Evolutionary conservation across 805 yeast genomes (phyloP).

Genomic region (Cyberlindnera suaveolens): DNA sequence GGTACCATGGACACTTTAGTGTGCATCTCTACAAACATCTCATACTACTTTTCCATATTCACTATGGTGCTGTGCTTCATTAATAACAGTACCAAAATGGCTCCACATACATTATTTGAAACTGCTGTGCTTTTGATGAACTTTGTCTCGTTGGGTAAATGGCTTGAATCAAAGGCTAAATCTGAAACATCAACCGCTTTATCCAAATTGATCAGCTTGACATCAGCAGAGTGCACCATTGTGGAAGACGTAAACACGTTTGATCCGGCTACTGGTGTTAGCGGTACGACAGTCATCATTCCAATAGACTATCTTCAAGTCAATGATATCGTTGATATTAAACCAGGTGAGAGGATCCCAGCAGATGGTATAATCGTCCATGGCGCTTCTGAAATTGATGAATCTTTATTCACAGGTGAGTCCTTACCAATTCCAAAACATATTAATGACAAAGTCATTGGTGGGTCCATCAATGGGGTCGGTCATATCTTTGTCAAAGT

Average conservation of each 20-base stretch:
- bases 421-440: slow-evolving; percentile 65
- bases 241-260: slow-evolving; percentile 34
- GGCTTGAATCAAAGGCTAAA: slow-evolving; percentile 86
- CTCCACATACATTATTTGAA: slow-evolving; percentile 76
- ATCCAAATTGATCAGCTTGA: slow-evolving; percentile 68
- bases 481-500: slow-evolving; percentile 67
- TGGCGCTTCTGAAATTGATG: slow-evolving; percentile 84
- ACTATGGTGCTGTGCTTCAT: slow-evolving; percentile 48
- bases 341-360: slow-evolving; percentile 86
- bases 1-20: slow-evolving; percentile 92
- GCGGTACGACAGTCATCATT: slow-evolving; percentile 38
- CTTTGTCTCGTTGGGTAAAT: slow-evolving; percentile 86
- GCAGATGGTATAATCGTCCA: slow-evolving; percentile 80
- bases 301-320: slow-evolving; percentile 72
- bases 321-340: slow-evolving; percentile 67
- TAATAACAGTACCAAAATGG: slow-evolving; percentile 30
- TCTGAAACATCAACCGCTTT: slow-evolving; percentile 90
- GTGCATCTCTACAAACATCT: slow-evolving; percentile 71
- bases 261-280: slow-evolving; percentile 11
- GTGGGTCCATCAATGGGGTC: slow-evolving; percentile 86
- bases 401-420: slow-evolving; percentile 90
- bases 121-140: slow-evolving; percentile 79
- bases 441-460: slow-evolving; percentile 61
- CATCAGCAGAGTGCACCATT: slow-evolving; percentile 73
- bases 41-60: slow-evolving; percentile 66